Conservation (phyloP, 345 rosid species). For the Hirschfeldia incana region DNA sequence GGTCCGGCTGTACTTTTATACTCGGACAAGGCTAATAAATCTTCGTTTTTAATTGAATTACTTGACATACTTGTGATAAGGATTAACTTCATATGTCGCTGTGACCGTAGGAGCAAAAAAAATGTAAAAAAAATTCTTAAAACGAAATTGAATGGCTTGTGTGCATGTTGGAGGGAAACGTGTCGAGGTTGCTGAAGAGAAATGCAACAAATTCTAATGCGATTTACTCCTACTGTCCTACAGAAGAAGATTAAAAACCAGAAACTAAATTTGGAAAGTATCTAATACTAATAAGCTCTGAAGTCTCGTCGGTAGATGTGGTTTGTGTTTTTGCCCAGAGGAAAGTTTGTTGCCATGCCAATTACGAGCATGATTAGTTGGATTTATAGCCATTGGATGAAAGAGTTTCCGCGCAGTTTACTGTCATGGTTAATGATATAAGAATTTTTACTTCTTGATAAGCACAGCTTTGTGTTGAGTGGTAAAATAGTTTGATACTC, state of each 20-base stretch:
- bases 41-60: neutral
- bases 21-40: neutral
- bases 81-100: neutral
- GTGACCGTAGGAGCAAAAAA: neutral
- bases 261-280: slow-evolving; percentile 10
- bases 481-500: too few relatives aligned
- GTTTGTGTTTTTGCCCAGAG: neutral
- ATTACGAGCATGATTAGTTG: too few relatives aligned
- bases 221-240: slow-evolving; percentile 65
- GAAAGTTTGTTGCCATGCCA: too few relatives aligned
- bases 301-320: neutral
- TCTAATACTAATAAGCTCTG: neutral
- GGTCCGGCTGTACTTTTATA: neutral
- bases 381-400: too few relatives aligned
- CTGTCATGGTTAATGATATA: too few relatives aligned
- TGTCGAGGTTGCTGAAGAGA: slow-evolving; percentile 70
- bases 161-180: slow-evolving; percentile 73
- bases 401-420: too few relatives aligned
- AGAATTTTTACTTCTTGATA: too few relatives aligned
- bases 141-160: neutral
- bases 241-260: slow-evolving; percentile 71
- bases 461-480: too few relatives aligned
- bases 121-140: neutral
- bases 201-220: slow-evolving; percentile 73
- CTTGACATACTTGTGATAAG: neutral